A percentile compares a stretch with the other conserved stretches of the same genome.
Conservation (phyloP, 1,284 basidiomycete genomes). For the Fomitopsis betulina region DNA sequence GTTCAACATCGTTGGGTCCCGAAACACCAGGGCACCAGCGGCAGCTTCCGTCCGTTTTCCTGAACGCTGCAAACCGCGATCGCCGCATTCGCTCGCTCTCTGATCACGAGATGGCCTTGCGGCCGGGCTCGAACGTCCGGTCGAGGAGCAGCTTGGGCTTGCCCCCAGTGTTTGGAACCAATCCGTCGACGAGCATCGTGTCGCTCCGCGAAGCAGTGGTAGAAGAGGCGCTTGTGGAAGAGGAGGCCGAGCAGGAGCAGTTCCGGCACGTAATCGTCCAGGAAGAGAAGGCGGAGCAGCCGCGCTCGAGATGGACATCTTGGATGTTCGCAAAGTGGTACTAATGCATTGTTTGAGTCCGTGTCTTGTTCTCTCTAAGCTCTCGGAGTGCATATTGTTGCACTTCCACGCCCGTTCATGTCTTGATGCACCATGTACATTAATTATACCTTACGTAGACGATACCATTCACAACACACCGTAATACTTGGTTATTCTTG, state of each 20-base stretch:
- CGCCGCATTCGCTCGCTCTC: slow-evolving; percentile 24
- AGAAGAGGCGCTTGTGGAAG: slow-evolving; percentile 63
- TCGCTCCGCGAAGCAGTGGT: slow-evolving; percentile 58
- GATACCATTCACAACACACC: neutral
- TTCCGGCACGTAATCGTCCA: slow-evolving; percentile 52
- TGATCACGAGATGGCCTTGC: slow-evolving; percentile 35
- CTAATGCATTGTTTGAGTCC: slow-evolving; percentile 4
- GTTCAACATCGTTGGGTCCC: neutral
- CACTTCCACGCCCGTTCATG: neutral
- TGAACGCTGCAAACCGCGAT: slow-evolving; percentile 32
- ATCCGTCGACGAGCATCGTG: slow-evolving; percentile 18
- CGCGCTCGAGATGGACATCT: slow-evolving; percentile 53
- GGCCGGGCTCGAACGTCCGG: slow-evolving; percentile 26
- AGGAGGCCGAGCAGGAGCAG: slow-evolving; percentile 50
- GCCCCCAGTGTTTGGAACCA: neutral
- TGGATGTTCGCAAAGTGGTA: slow-evolving; percentile 52
- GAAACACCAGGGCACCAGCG: slow-evolving; percentile 1
- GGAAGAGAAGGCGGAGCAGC: slow-evolving; percentile 38
- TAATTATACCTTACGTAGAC: neutral
- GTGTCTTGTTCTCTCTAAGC: neutral
- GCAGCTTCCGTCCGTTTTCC: slow-evolving; percentile 26
- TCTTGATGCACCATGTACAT: neutral
- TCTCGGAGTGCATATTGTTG: neutral
- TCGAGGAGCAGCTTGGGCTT: slow-evolving; percentile 21
- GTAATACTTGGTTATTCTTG: neutral